phyloP scores from a whole-genome alignment of 345 rosid species.

The Hevea brasiliensis region DNA sequence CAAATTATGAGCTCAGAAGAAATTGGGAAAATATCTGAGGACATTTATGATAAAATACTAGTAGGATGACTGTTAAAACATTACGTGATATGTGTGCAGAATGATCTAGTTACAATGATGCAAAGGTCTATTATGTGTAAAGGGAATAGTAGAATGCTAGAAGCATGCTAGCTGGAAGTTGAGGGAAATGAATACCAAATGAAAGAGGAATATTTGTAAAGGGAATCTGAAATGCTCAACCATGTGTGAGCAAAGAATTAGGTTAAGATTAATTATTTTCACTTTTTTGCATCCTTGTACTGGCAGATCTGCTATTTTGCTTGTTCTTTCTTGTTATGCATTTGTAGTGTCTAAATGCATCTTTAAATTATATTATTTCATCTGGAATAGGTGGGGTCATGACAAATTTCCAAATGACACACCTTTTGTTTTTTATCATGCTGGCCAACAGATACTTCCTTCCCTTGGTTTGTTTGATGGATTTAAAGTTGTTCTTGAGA shows the following conservation, averaged over 20 bases:
- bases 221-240: neutral
- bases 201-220: neutral
- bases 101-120: neutral
- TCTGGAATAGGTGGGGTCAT: conserved; percentile 71
- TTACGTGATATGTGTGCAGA: neutral
- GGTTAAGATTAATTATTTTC: neutral
- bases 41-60: neutral
- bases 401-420: conserved; percentile 88
- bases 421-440: conserved; percentile 74
- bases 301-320: neutral
- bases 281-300: neutral
- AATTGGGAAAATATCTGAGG: neutral
- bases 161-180: neutral
- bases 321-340: neutral
- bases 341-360: neutral
- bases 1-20: neutral
- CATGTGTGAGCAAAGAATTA: neutral
- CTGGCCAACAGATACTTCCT: conserved; percentile 68
- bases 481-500: conserved; percentile 67
- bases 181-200: neutral
- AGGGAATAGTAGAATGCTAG: neutral
- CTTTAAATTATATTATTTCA: conserved; percentile 1
- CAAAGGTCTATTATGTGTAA: neutral
- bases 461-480: conserved; percentile 71
- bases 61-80: too few species aligned